A percentile compares a stretch with the other conserved stretches of the same genome.
phyloP scores from a whole-genome alignment of 2,329 filamentous ascomycete genomes.

The Claviceps sp. region DNA sequence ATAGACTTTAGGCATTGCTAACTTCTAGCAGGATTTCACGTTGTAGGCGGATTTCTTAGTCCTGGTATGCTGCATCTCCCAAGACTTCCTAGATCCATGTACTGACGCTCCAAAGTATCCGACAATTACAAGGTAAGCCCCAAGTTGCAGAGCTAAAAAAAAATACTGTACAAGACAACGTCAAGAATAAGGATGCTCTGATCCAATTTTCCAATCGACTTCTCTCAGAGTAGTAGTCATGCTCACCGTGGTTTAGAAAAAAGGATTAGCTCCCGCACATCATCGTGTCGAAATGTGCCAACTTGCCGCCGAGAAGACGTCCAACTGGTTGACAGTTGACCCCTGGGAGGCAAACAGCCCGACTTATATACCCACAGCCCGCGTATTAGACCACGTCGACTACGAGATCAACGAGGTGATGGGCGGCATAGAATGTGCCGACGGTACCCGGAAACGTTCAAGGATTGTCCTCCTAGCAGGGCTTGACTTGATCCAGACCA shows the following conservation, averaged over 20 bases:
- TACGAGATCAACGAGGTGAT: constrained; percentile 70
- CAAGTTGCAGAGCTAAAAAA: background rate
- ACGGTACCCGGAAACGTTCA: constrained; percentile 52
- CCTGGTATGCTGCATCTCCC: background rate
- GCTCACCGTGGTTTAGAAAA: constrained; percentile 13
- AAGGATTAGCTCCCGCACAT: constrained; percentile 22
- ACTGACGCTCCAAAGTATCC: background rate
- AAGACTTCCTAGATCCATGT: background rate
- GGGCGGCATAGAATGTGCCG: constrained; percentile 59
- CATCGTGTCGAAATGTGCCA: constrained; percentile 61
- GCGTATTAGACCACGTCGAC: constrained; percentile 83
- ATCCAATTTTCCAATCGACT: background rate
- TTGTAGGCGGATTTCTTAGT: background rate
- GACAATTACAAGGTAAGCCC: background rate
- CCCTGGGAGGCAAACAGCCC: constrained; percentile 74
- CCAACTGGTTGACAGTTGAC: constrained; percentile 70
- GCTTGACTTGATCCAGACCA: constrained; percentile 60
- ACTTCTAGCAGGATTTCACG: background rate
- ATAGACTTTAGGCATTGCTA: background rate
- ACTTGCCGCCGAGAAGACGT: constrained; percentile 60
- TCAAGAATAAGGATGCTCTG: background rate
- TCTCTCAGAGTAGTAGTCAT: background rate
- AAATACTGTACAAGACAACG: background rate
- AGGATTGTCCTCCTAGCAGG: constrained; percentile 74
- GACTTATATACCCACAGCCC: constrained; percentile 76